phyloP scores from a whole-genome alignment of 805 yeast genomes.

The Millerozyma miso region DNA sequence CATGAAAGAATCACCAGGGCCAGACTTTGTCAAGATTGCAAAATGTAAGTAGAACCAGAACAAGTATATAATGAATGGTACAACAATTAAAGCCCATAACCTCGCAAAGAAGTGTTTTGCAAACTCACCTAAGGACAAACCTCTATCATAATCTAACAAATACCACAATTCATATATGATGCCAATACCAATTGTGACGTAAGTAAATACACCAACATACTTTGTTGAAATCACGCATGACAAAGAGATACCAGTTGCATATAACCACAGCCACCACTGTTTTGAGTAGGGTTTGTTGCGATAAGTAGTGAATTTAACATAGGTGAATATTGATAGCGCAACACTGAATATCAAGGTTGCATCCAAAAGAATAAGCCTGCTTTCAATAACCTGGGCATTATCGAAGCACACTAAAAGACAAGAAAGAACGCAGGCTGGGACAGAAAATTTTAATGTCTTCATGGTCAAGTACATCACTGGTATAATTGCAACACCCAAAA shows the following conservation, averaged over 20 bases:
- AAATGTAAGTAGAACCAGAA: slow-evolving; percentile 94
- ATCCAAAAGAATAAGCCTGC: slow-evolving; percentile 87
- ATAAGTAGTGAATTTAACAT: slow-evolving; percentile 70
- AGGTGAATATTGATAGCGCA: slow-evolving; percentile 72
- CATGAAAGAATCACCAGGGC: slow-evolving; percentile 96
- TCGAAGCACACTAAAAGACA: slow-evolving; percentile 75
- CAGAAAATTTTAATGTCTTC: slow-evolving; percentile 78
- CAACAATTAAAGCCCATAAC: slow-evolving; percentile 60
- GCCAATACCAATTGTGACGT: slow-evolving; percentile 80
- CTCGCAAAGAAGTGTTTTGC: slow-evolving; percentile 73
- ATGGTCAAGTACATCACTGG: slow-evolving; percentile 81
- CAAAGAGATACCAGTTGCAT: slow-evolving; percentile 76
- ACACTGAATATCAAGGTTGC: slow-evolving; percentile 83
- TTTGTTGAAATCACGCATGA: slow-evolving; percentile 94
- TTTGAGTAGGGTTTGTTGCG: slow-evolving; percentile 61
- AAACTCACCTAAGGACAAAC: slow-evolving; percentile 55
- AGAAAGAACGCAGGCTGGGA: slow-evolving; percentile 75
- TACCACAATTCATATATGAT: slow-evolving; percentile 87
- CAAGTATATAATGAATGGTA: slow-evolving; percentile 79
- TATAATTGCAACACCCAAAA: slow-evolving; percentile 77
- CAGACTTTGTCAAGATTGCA: slow-evolving; percentile 73
- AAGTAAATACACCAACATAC: slow-evolving; percentile 93
- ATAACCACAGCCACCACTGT: slow-evolving; percentile 86
- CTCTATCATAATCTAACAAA: slow-evolving; percentile 66
- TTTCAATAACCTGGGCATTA: slow-evolving; percentile 86